Conservation (phyloP, 805 yeast species). For the Yarrowia sp. region DNA sequence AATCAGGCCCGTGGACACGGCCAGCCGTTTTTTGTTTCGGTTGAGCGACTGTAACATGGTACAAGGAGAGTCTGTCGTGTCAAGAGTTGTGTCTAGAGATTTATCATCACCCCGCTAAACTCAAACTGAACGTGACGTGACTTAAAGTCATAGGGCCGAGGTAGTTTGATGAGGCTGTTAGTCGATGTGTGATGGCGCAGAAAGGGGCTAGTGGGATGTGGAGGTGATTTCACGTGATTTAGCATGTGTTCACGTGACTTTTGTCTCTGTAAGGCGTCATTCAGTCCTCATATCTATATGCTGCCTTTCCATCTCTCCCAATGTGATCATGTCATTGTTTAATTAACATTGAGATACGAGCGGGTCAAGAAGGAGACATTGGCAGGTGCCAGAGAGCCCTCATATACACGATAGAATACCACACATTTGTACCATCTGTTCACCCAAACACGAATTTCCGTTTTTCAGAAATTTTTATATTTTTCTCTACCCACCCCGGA, state of each 20-base stretch:
- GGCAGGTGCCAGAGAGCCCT: too few species aligned
- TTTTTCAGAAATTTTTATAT: too few species aligned
- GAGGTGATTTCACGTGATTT: not conserved
- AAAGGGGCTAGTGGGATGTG: not conserved
- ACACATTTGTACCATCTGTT: too few species aligned
- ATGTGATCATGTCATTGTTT: not conserved
- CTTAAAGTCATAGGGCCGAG: constrained; percentile 23
- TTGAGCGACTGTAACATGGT: constrained; percentile 41
- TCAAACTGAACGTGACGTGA: constrained; percentile 27
- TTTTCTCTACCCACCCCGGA: too few species aligned
- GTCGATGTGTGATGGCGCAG: too few species aligned
- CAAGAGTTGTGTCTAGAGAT: not conserved
- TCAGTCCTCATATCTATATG: not conserved
- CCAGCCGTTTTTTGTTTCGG: constrained; percentile 47
- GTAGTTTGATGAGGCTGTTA: not conserved
- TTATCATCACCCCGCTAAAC: constrained; percentile 25
- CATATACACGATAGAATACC: too few species aligned
- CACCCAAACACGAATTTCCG: too few species aligned
- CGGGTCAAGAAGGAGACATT: too few species aligned
- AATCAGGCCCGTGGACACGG: constrained; percentile 47
- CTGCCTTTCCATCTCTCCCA: not conserved
- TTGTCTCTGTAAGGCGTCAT: too few species aligned
- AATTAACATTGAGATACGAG: too few species aligned
- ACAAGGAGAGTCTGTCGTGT: constrained; percentile 8
- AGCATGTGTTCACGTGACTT: not conserved